Evolutionary conservation across 345 rosid species (phyloP).

Genomic region (Cardiospermum halicacabum): DNA sequence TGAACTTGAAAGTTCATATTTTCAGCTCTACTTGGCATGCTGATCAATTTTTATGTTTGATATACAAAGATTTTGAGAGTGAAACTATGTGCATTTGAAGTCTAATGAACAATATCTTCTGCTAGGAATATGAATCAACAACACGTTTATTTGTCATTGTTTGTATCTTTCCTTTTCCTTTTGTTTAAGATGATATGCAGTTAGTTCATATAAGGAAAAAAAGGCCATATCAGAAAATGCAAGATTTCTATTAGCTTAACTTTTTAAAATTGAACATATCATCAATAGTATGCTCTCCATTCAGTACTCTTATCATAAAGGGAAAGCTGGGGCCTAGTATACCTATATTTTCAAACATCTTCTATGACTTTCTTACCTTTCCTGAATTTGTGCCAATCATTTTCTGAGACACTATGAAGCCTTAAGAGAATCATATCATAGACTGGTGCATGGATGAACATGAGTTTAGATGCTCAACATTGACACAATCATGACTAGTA

Average conservation of each 20-base stretch:
- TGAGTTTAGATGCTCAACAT: not conserved
- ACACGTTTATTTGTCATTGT: too few relatives aligned
- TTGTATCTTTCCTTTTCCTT: not conserved
- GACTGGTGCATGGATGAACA: conserved; percentile 8
- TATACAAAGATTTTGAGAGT: not conserved
- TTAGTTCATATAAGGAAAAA: not conserved
- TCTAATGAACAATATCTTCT: not conserved
- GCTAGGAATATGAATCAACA: not conserved
- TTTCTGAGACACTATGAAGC: conserved; percentile 1
- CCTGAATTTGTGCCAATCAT: conserved; percentile 15
- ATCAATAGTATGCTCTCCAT: conserved; percentile 6
- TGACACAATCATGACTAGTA: not conserved
- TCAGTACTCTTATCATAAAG: not conserved
- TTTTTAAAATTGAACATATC: conserved; percentile 7
- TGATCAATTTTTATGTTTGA: not conserved
- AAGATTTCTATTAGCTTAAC: not conserved
- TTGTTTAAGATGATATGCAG: too few relatives aligned
- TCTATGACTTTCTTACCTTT: conserved; percentile 7
- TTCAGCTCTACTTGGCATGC: not conserved
- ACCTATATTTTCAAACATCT: conserved; percentile 8
- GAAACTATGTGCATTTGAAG: not conserved
- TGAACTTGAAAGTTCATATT: not conserved
- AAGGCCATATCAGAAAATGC: not conserved
- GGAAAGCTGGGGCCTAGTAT: conserved; percentile 17
- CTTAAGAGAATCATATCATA: not conserved